Evolutionary conservation across 208 protist genomes (phyloP).

Genomic region (Phytomonas sp.): DNA sequence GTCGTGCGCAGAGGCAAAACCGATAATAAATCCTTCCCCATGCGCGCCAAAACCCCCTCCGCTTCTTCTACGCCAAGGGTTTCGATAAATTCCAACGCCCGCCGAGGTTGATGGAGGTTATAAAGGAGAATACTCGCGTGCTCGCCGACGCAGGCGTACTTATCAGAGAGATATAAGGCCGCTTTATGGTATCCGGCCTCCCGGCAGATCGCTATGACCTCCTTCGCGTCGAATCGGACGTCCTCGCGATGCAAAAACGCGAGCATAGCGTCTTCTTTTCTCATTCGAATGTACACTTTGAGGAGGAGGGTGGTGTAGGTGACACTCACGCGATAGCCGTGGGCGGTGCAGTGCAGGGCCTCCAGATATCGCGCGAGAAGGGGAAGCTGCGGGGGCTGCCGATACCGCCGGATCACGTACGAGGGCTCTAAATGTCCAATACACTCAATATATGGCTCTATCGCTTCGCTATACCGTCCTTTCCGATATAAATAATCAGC

Average conservation of each 20-base stretch:
- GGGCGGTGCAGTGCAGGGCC: slow-evolving; percentile 57
- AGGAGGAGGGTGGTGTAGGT: slow-evolving; percentile 96
- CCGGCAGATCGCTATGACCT: slow-evolving; percentile 91
- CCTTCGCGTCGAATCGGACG: slow-evolving; percentile 90
- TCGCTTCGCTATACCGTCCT: slow-evolving; percentile 60
- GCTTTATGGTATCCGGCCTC: slow-evolving; percentile 86
- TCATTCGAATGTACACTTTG: slow-evolving; percentile 95
- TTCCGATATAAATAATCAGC: slow-evolving; percentile 92
- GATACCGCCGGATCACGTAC: slow-evolving; percentile 95
- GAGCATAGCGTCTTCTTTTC: slow-evolving; percentile 81
- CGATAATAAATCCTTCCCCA: slow-evolving; percentile 76
- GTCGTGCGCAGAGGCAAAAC: slow-evolving; percentile 42
- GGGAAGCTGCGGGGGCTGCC: slow-evolving; percentile 90
- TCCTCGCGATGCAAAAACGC: slow-evolving; percentile 88
- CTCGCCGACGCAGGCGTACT: slow-evolving; percentile 71
- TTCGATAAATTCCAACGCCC: slow-evolving; percentile 66
- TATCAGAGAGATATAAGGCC: slow-evolving; percentile 77
- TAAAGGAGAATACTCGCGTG: slow-evolving; percentile 88
- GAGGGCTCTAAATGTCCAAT: slow-evolving; percentile 94
- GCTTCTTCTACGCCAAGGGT: slow-evolving; percentile 76
- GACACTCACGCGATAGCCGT: slow-evolving; percentile 64
- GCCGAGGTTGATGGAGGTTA: slow-evolving; percentile 36
- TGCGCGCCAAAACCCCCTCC: slow-evolving; percentile 67
- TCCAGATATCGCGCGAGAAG: slow-evolving; percentile 93
- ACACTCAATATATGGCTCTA: slow-evolving; percentile 90